These are phyloP conservation scores for Mangifera indica DNA, from an alignment of 345 rosid species.

Conservation along the genomic window DNA sequence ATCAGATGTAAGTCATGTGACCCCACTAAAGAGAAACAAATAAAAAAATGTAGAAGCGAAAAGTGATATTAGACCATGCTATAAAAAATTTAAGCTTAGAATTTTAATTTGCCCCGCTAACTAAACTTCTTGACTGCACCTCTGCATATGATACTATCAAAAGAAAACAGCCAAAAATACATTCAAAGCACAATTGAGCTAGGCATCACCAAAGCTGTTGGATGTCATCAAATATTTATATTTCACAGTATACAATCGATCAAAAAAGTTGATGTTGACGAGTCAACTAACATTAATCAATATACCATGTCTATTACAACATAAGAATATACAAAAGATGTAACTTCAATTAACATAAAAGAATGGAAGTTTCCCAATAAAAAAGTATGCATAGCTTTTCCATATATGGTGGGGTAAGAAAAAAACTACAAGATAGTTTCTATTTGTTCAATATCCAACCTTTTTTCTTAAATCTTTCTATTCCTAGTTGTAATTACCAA, in stretches of 20 bases:
- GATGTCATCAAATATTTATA: not conserved
- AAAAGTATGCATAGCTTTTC: not conserved
- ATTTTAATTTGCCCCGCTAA: too few species aligned
- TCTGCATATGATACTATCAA: too few species aligned
- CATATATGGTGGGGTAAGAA: not conserved
- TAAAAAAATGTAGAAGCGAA: too few species aligned
- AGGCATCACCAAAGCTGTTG: not conserved
- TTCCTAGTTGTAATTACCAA: not conserved
- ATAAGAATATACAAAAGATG: not conserved
- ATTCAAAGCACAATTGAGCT: not conserved
- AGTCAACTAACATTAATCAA: not conserved
- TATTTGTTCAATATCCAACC: not conserved
- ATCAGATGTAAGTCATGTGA: too few species aligned
- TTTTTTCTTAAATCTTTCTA: not conserved
- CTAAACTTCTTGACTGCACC: too few species aligned
- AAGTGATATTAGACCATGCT: too few species aligned
- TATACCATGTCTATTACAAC: not conserved
- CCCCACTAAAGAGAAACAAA: too few species aligned
- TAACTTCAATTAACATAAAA: not conserved
- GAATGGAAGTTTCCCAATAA: not conserved
- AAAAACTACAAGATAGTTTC: not conserved
- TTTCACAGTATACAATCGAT: not conserved
- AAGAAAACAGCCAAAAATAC: too few species aligned
- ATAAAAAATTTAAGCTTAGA: too few species aligned
- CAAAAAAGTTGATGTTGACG: not conserved